Evolutionary conservation across 176 grass and related monocot genomes (phyloP), one percentile per base, ranked within the genome.

Genomic region (Oryza coarctata): DNA sequence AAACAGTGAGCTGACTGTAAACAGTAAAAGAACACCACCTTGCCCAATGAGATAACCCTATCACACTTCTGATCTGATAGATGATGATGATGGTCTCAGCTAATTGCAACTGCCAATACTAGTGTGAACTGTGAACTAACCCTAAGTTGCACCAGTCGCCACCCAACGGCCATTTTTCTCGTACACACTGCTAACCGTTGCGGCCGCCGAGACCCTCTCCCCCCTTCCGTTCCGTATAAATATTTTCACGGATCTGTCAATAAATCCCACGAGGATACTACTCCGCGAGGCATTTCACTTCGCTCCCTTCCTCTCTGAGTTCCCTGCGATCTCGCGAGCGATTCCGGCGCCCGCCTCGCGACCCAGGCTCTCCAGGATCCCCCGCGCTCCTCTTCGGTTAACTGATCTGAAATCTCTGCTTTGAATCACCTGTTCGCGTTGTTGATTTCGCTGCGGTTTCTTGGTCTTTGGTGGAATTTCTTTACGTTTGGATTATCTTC

Each of bases 131-230:
- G n/a, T n/a, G n/a, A n/a, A n/a, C n/a, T n/a, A n/a, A n/a, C n/a
- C n/a, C 14, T 14, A 33, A 17, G 31, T 27, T 17, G 76, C 50
- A 13, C 1, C 36, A 10, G 22, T 22, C 20, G 2, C 64, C 7
- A 67, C 4, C 23, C 85, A 82, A 88, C 80, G 68, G 80, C 44
- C 79, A 45, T 73, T 60, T 60, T 58, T 55, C 44, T 66, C 2
- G 15, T 26, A 63, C 57, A 40, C 41, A n/a, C 1, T 10, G 25
- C 65, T 85, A 85, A 33, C 73, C 64, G 82, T 77, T 84, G 34
- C 17, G 11, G 61, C 30, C 36, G 26, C 30, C 22, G 3, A 67
- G 3, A n/a, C 3, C 33, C 30, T 25, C 6, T 9, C 0, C 17
- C n/a, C 47, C 23, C 49, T 71, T 9, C 22, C 33, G 44, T 11